Evolutionary conservation across 257 asterid species (phyloP), one percentile per base, ranked within the genome.

Genomic region (Ligustrum vulgare): DNA sequence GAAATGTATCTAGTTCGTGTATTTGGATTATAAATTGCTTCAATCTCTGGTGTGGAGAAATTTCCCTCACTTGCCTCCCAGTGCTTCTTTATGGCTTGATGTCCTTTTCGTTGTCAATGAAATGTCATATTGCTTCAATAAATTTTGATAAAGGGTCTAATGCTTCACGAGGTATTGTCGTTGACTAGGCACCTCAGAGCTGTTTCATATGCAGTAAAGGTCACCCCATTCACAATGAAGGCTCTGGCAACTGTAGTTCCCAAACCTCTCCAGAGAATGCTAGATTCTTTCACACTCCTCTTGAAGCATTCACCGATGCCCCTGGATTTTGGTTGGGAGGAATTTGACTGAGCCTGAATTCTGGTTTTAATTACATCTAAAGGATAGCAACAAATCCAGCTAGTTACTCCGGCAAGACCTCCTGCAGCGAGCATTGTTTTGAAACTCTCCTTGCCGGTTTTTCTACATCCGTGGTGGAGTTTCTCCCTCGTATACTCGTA

Each of bases 381-480:
- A 0, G 97, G 97, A 43, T 91, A 93, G 79, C 96, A 90, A 65
- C 84, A 73, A 20, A 87, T 70, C 97, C 97, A 91, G 84, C 98
- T 93, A 13, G 87, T 82, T 12, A 89, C 90, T 0, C 98, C 96
- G 0, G 97, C 91, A 5, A 85, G 72, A 1, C 98, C 97, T 1
- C 98, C 97, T 1, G 97, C 90, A 7, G 87, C 13, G 12, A 91
- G 82, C 93, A 89, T 91, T n/a, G 97, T 91, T 34, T 81, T 62
- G 73, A 82, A 67, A 22, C 64, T 74, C 67, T 90, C 96, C 12
- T 84, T 79, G 0, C 97, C 88, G 2, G 67, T 78, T 75, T 78
- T 83, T 77, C 93, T 65, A 80, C 96, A 90, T 5, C 98, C 94
- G 0, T 91, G 94, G 6, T 90, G 97, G 33, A 91, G 87, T 36